Percentiles rank a stretch among this genome's conserved stretches.
Conservation (phyloP, 2,329 filamentous ascomycete genomes). For the Hypoxylon sp. region DNA sequence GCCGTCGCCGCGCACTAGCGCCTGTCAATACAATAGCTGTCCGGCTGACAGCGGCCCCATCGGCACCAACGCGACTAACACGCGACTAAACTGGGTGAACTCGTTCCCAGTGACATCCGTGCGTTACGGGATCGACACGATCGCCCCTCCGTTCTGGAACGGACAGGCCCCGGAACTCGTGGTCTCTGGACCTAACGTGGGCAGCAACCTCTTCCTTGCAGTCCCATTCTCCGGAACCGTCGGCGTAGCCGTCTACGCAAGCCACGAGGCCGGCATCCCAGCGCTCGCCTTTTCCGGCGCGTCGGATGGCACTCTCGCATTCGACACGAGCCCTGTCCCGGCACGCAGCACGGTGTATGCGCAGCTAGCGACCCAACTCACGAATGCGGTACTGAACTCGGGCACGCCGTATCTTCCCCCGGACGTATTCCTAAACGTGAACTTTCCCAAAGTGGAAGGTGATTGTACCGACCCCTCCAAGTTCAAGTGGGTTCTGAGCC, state of each 20-base stretch:
- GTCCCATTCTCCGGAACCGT: slow-evolving; percentile 76
- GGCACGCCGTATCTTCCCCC: slow-evolving; percentile 75
- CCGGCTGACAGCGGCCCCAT: slow-evolving; percentile 68
- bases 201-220: slow-evolving; percentile 69
- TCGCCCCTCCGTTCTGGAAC: slow-evolving; percentile 68
- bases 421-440: slow-evolving; percentile 77
- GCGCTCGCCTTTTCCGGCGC: slow-evolving; percentile 77
- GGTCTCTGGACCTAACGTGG: slow-evolving; percentile 75
- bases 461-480: slow-evolving; percentile 66
- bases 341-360: slow-evolving; percentile 73
- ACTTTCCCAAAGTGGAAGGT: slow-evolving; percentile 70
- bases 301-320: slow-evolving; percentile 66
- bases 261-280: slow-evolving; percentile 68
- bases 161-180: slow-evolving; percentile 71
- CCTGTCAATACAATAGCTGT: slow-evolving; percentile 76
- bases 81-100: slow-evolving; percentile 80
- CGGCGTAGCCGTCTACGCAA: slow-evolving; percentile 74
- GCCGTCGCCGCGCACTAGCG: slow-evolving; percentile 62
- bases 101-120: slow-evolving; percentile 77
- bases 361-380: slow-evolving; percentile 72
- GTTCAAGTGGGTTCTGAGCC: slow-evolving; percentile 75
- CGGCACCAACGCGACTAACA: slow-evolving; percentile 70
- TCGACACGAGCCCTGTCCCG: slow-evolving; percentile 68
- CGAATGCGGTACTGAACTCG: slow-evolving; percentile 66
- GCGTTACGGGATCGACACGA: slow-evolving; percentile 72